phyloP scores from a whole-genome alignment of 2,329 filamentous ascomycete genomes.

The Penicillium thymicola region DNA sequence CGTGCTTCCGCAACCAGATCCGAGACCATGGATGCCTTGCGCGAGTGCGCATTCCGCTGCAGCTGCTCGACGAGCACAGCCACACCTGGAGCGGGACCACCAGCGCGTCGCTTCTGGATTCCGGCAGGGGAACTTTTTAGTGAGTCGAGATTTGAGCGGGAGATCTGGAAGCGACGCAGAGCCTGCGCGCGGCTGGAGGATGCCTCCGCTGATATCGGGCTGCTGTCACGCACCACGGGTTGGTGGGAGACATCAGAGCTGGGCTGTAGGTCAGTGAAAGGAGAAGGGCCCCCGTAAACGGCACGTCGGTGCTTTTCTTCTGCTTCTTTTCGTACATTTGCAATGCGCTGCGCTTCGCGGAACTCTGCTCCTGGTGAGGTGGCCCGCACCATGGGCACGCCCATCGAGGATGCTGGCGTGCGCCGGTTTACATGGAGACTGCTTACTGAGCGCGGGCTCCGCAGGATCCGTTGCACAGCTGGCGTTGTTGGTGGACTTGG shows the following conservation, averaged over 20 bases:
- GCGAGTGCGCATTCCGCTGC: conserved; percentile 31
- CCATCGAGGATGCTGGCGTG: conserved; percentile 15
- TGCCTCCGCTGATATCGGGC: conserved; percentile 9
- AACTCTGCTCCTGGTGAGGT: conserved; percentile 44
- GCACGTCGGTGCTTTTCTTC: conserved; percentile 31
- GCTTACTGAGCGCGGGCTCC: conserved; percentile 37
- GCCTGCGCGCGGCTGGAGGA: conserved; percentile 20
- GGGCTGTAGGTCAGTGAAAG: conserved; percentile 6
- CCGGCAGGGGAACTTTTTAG: conserved; percentile 30
- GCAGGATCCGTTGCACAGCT: conserved; percentile 26
- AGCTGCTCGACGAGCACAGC: conserved; percentile 43
- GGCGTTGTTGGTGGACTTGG: conserved; percentile 15
- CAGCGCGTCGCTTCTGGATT: conserved; percentile 35
- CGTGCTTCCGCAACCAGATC: conserved; percentile 24
- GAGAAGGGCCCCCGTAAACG: conserved; percentile 22
- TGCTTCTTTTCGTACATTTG: conserved; percentile 27
- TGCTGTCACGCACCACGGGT: neutral
- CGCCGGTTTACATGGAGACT: conserved; percentile 23
- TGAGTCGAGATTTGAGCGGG: conserved; percentile 28
- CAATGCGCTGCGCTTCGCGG: conserved; percentile 32
- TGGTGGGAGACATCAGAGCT: neutral
- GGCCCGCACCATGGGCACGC: conserved; percentile 41
- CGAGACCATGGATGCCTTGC: conserved; percentile 34
- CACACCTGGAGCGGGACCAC: conserved; percentile 24
- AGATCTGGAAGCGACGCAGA: conserved; percentile 42